phyloP scores from a whole-genome alignment of 2,329 filamentous ascomycete genomes.

The Cadophora sp. region DNA sequence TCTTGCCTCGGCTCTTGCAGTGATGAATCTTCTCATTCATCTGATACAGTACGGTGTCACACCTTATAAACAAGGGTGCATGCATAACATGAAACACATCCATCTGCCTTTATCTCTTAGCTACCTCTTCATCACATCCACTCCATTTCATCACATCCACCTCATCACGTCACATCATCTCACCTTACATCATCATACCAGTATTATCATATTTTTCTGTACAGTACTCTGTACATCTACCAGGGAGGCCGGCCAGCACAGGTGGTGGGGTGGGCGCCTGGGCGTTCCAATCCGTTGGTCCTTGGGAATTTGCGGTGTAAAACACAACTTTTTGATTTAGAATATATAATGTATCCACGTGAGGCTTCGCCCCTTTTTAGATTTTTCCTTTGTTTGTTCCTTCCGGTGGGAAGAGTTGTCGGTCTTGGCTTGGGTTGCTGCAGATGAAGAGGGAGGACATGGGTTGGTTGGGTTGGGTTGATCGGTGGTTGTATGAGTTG shows the following conservation, averaged over 20 bases:
- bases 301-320: background rate
- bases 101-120: background rate
- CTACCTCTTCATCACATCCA: background rate
- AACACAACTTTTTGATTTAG: background rate
- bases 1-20: background rate
- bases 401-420: too few relatives aligned
- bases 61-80: background rate
- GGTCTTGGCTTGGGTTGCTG: too few relatives aligned
- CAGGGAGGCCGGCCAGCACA: too few relatives aligned
- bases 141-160: background rate
- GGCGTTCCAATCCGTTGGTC: background rate
- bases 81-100: conserved; percentile 11
- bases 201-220: too few relatives aligned
- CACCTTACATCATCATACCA: too few relatives aligned
- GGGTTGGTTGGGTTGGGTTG: too few relatives aligned
- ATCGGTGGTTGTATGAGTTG: too few relatives aligned
- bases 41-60: background rate
- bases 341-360: too few relatives aligned
- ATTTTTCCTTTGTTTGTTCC: too few relatives aligned
- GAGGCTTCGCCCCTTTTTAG: background rate
- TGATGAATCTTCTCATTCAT: background rate
- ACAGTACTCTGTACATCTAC: too few relatives aligned
- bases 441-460: too few relatives aligned
- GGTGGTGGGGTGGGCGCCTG: too few relatives aligned
- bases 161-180: conserved; percentile 1